Evolutionary conservation across 2,329 filamentous ascomycete species (phyloP).

Genomic region (Fusarium sarcochroum): DNA sequence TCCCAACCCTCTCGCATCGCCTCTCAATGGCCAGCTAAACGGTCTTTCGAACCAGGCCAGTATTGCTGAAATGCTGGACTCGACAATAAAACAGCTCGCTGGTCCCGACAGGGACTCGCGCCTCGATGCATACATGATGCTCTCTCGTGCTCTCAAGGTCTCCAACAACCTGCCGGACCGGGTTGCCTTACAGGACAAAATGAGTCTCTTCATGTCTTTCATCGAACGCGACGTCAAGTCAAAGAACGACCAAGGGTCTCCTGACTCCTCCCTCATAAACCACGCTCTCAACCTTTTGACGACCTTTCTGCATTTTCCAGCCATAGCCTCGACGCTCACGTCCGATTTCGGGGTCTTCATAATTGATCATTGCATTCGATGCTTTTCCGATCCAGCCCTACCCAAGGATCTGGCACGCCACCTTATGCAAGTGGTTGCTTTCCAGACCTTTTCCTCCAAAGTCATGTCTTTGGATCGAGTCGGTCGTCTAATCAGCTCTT

Average conservation of each 20-base stretch:
- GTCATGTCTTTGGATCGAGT: constrained; percentile 81
- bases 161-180: constrained; percentile 87
- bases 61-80: constrained; percentile 87
- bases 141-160: constrained; percentile 81
- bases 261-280: constrained; percentile 79
- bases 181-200: constrained; percentile 79
- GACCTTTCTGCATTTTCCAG: constrained; percentile 80
- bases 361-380: constrained; percentile 83
- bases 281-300: constrained; percentile 84
- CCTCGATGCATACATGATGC: constrained; percentile 87
- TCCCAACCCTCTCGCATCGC: constrained; percentile 61
- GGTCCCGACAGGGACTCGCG: constrained; percentile 79
- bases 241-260: constrained; percentile 67
- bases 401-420: constrained; percentile 85
- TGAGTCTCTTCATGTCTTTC: constrained; percentile 83
- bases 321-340: constrained; percentile 78
- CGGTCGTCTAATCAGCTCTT: constrained; percentile 76
- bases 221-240: constrained; percentile 84
- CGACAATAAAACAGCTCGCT: constrained; percentile 84
- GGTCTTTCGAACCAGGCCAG: constrained; percentile 60
- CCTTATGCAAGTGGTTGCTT: constrained; percentile 83
- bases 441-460: constrained; percentile 82
- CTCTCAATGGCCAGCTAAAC: constrained; percentile 59
- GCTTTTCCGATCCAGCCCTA: constrained; percentile 75
- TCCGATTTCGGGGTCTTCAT: constrained; percentile 86